Conservation (phyloP, 257 asterid species). For the Ligustrum vulgare region DNA sequence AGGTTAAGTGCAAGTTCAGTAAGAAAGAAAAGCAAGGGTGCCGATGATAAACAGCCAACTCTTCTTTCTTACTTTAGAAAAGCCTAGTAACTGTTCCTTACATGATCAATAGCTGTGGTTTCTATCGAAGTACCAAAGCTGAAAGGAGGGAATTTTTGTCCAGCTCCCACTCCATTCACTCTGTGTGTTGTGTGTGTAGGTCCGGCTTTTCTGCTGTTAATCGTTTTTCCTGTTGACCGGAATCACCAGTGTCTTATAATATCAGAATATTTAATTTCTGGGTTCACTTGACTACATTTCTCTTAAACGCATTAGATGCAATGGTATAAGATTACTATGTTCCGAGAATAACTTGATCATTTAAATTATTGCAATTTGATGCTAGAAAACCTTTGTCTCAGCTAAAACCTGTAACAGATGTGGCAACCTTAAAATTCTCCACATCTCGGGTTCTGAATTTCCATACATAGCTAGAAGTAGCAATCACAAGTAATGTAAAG, state of each 20-base stretch:
- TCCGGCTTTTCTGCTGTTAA: background rate
- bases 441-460: too few species aligned
- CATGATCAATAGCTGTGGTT: too few species aligned
- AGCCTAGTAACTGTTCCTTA: conserved; percentile 26
- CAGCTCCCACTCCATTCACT: background rate
- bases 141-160: conserved; percentile 1
- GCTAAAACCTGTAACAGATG: too few species aligned
- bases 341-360: background rate
- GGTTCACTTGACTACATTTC: background rate
- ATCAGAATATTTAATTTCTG: background rate
- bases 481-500: background rate
- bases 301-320: background rate
- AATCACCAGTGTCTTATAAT: background rate
- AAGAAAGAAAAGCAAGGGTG: conserved; percentile 43
- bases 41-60: conserved; percentile 60
- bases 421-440: too few species aligned
- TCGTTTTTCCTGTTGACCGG: conserved; percentile 4
- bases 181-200: background rate
- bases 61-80: conserved; percentile 74
- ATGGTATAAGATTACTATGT: background rate
- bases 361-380: too few species aligned
- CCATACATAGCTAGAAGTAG: too few species aligned
- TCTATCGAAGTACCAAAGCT: background rate
- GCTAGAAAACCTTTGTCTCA: too few species aligned
- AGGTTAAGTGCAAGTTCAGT: conserved; percentile 35